Percentiles rank a stretch among this genome's conserved stretches.
phyloP scores from a whole-genome alignment of 345 rosid species.

The Punica granatum region DNA sequence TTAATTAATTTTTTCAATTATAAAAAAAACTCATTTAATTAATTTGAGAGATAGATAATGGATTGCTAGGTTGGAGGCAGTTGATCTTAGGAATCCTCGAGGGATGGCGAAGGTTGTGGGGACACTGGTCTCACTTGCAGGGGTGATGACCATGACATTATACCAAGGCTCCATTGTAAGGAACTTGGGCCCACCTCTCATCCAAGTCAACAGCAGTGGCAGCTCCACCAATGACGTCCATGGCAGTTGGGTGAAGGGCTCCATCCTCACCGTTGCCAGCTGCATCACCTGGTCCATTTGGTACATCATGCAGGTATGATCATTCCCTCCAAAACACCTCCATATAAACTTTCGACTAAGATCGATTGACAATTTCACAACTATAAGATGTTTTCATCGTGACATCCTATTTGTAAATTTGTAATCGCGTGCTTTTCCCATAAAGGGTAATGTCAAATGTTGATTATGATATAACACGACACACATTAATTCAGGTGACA shows the following conservation, averaged over 20 bases:
- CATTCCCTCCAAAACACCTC: too few species aligned
- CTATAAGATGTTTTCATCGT: too few species aligned
- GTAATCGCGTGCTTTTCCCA: too few species aligned
- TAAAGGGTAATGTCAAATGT: too few species aligned
- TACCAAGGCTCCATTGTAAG: constrained; percentile 45
- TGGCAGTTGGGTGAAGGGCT: constrained; percentile 54
- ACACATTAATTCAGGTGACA: too few species aligned
- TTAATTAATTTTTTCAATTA: too few species aligned
- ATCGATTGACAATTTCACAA: too few species aligned
- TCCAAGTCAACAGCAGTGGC: constrained; percentile 24
- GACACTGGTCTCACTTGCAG: constrained; percentile 39
- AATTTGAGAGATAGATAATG: not conserved
- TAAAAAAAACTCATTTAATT: too few species aligned
- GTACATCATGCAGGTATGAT: constrained; percentile 62
- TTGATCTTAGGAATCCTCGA: constrained; percentile 41
- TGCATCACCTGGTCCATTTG: constrained; percentile 53
- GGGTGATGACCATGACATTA: constrained; percentile 48
- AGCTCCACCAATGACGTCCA: constrained; percentile 10
- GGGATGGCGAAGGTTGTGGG: constrained; percentile 53
- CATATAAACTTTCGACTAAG: too few species aligned
- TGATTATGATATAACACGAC: too few species aligned
- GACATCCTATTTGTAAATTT: too few species aligned
- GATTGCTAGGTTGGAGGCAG: constrained; percentile 38
- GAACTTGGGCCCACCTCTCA: constrained; percentile 29
- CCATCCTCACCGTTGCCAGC: constrained; percentile 48